Evolutionary conservation across 305 asterid genomes (phyloP).

Genomic region (Andrographis paniculata): DNA sequence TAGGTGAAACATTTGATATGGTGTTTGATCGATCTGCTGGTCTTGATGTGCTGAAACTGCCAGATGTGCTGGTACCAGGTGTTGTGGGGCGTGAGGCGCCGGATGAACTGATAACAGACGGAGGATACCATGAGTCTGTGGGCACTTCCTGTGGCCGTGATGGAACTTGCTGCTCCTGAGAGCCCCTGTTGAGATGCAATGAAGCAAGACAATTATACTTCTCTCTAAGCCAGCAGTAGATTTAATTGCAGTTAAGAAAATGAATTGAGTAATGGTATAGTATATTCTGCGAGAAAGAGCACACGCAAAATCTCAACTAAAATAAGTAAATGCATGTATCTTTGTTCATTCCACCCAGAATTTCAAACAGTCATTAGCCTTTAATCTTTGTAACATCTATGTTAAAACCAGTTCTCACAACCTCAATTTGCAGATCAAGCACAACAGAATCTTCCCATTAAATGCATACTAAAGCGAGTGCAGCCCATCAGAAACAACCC

Average conservation of each 20-base stretch:
- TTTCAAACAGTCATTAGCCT: too few species aligned
- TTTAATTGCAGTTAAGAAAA: not conserved
- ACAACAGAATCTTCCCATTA: not conserved
- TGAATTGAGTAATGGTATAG: too few species aligned
- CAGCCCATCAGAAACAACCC: not conserved
- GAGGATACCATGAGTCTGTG: constrained; percentile 70
- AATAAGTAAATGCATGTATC: not conserved
- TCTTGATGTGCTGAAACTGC: constrained; percentile 38
- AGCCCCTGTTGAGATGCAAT: constrained; percentile 45
- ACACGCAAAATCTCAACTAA: too few species aligned
- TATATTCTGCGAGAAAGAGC: too few species aligned
- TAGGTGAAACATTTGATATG: constrained; percentile 65
- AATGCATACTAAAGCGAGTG: not conserved
- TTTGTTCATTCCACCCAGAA: too few species aligned
- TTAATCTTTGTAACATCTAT: too few species aligned
- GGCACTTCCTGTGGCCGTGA: constrained; percentile 52
- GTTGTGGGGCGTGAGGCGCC: constrained; percentile 67
- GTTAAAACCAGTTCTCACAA: too few species aligned
- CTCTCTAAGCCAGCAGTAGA: not conserved
- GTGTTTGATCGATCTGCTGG: constrained; percentile 48
- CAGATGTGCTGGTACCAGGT: constrained; percentile 50
- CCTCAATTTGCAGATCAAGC: constrained; percentile 6
- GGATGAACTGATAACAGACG: constrained; percentile 53
- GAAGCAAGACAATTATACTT: constrained; percentile 1
- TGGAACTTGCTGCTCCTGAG: constrained; percentile 71